Conservation (phyloP, 257 asterid genomes). For the Lavandula angustifolia region DNA sequence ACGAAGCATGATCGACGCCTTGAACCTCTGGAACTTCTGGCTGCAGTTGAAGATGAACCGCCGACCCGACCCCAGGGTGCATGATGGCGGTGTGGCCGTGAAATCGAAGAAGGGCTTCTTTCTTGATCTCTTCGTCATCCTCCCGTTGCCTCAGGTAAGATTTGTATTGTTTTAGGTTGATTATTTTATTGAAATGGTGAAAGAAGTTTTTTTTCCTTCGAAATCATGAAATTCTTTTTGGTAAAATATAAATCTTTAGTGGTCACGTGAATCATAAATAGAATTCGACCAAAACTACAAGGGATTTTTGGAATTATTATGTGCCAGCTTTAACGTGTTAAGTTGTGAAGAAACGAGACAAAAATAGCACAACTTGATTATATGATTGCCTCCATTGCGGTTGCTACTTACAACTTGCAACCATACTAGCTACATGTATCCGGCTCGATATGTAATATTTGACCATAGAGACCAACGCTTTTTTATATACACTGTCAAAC, state of each 20-base stretch:
- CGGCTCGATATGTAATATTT: too few species aligned
- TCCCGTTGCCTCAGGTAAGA: slow-evolving; percentile 89
- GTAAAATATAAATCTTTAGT: too few species aligned
- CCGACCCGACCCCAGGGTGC: slow-evolving; percentile 29
- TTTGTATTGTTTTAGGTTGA: neutral
- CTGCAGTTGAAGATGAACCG: slow-evolving; percentile 64
- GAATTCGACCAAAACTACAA: slow-evolving; percentile 28
- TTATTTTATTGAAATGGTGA: neutral
- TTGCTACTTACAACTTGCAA: too few species aligned
- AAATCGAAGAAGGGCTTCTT: slow-evolving; percentile 58
- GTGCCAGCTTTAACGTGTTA: neutral
- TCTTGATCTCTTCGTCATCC: slow-evolving; percentile 83
- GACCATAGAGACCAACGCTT: too few species aligned
- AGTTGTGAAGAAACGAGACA: slow-evolving; percentile 36
- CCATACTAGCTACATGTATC: too few species aligned
- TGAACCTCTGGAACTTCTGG: slow-evolving; percentile 86
- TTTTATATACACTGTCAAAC: too few species aligned
- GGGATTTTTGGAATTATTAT: slow-evolving; percentile 38
- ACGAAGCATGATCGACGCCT: slow-evolving; percentile 84
- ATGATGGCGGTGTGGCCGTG: slow-evolving; percentile 22
- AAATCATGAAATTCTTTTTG: neutral
- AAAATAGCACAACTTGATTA: slow-evolving; percentile 4
- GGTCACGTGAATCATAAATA: neutral
- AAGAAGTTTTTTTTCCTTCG: neutral
- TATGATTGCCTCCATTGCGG: too few species aligned